Conservation (phyloP, 2,329 filamentous ascomycete genomes). For the Hortaea sp. region DNA sequence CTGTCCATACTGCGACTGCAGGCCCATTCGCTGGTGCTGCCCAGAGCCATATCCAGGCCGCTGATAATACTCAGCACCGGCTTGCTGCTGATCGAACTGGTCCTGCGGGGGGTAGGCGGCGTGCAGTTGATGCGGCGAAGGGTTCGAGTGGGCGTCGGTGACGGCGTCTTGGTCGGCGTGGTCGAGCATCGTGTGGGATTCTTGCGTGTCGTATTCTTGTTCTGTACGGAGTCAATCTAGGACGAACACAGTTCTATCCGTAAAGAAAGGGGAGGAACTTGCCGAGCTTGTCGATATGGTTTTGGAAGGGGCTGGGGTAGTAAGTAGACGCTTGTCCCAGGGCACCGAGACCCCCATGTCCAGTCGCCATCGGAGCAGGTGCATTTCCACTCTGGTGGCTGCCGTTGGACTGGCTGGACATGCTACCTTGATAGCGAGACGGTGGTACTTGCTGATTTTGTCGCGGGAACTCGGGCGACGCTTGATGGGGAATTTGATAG, state of each 20-base stretch:
- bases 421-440: conserved; percentile 16
- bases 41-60: background rate
- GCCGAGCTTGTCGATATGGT: conserved; percentile 92
- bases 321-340: conserved; percentile 40
- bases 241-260: conserved; percentile 53
- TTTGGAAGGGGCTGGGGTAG: conserved; percentile 83
- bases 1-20: conserved; percentile 8
- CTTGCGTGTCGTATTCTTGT: conserved; percentile 84
- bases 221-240: conserved; percentile 68
- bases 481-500: conserved; percentile 31
- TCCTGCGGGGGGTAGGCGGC: conserved; percentile 19
- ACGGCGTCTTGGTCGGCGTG: conserved; percentile 30
- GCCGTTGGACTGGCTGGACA: conserved; percentile 15
- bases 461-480: conserved; percentile 17
- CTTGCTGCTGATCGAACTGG: conserved; percentile 11
- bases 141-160: conserved; percentile 9
- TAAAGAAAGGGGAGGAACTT: conserved; percentile 52
- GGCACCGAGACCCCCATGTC: conserved; percentile 26
- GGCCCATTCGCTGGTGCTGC: conserved; percentile 6
- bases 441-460: conserved; percentile 11
- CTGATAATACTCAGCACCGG: conserved; percentile 22
- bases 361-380: conserved; percentile 8
- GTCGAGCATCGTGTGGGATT: conserved; percentile 56
- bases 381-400: conserved; percentile 11
- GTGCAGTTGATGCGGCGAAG: conserved; percentile 16